A percentile compares a stretch with the other conserved stretches of the same genome.
Evolutionary conservation across 768 basidiomycete species (phyloP).

Genomic region (Kwoniella sp.): DNA sequence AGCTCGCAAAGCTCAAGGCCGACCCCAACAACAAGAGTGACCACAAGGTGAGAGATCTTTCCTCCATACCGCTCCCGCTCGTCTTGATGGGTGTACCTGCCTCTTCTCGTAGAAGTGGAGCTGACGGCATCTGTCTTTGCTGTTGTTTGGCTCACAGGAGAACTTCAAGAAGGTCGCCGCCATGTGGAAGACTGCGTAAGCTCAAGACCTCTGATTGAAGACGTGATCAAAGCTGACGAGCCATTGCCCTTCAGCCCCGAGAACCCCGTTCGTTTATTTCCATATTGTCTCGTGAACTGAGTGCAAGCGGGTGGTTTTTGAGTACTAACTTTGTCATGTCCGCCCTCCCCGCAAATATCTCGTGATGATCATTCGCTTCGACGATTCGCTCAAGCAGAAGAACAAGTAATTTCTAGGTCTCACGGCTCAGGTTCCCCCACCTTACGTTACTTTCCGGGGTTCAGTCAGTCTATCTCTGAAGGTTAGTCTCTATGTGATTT

Average conservation of each 20-base stretch:
- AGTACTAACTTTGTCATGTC: neutral
- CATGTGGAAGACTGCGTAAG: conserved; percentile 48
- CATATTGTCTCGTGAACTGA: neutral
- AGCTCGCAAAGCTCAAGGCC: conserved; percentile 53
- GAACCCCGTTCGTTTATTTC: conserved; percentile 45
- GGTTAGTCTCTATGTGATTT: no score
- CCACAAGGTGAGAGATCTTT: conserved; percentile 39
- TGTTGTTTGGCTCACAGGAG: conserved; percentile 26
- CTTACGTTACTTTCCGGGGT: neutral
- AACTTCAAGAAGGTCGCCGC: conserved; percentile 52
- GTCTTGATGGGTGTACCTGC: conserved; percentile 3
- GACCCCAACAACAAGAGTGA: conserved; percentile 47
- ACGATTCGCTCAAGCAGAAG: conserved; percentile 10
- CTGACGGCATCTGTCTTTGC: neutral
- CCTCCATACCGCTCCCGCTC: neutral
- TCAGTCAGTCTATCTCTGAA: neutral
- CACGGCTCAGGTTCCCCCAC: neutral
- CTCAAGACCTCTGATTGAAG: neutral
- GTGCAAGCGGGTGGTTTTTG: no score
- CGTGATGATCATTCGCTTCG: neutral
- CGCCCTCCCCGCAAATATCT: neutral
- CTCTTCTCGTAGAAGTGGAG: no score
- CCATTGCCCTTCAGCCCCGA: conserved; percentile 31
- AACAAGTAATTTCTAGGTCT: neutral
- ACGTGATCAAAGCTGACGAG: conserved; percentile 16